These are phyloP conservation scores for Cyclostephanos invisitatus DNA, from an alignment of 108 stramenopile genomes.

Conservation along the genomic window DNA sequence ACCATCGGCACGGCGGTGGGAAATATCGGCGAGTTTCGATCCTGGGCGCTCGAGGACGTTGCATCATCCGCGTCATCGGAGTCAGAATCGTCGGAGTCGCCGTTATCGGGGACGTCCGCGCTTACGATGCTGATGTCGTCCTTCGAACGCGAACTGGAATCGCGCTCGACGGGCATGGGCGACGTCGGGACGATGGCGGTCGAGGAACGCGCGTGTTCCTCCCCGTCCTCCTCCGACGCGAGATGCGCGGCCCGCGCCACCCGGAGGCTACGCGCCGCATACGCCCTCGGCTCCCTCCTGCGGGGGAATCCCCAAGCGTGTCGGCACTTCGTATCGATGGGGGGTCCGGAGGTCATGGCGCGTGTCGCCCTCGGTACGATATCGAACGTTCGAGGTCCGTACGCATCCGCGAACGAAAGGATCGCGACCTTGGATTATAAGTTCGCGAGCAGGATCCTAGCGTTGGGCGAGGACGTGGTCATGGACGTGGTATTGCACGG, in stretches of 20 bases:
- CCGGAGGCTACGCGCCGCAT: conserved; percentile 48
- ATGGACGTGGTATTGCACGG: conserved; percentile 56
- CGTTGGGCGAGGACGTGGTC: conserved; percentile 61
- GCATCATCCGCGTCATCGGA: background rate
- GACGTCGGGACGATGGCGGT: conserved; percentile 37
- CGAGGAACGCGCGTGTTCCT: background rate
- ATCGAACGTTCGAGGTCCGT: conserved; percentile 24
- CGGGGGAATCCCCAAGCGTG: conserved; percentile 75
- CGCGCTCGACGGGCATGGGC: conserved; percentile 39
- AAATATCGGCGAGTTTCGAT: conserved; percentile 84
- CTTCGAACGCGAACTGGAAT: conserved; percentile 16
- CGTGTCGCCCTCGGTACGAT: conserved; percentile 22
- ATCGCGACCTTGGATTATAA: conserved; percentile 46
- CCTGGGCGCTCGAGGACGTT: conserved; percentile 76
- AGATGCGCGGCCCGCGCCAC: conserved; percentile 13
- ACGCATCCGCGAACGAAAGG: background rate
- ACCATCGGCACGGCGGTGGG: conserved; percentile 91
- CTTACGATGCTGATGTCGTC: conserved; percentile 8
- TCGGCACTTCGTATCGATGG: conserved; percentile 38
- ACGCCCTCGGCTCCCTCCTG: conserved; percentile 74
- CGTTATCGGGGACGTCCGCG: conserved; percentile 1
- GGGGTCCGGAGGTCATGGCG: conserved; percentile 48
- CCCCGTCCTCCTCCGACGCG: background rate
- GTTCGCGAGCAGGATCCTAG: conserved; percentile 52
- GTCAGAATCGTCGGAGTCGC: background rate